Evolutionary conservation across 352 stramenopile species (phyloP), one percentile per base, ranked within the genome.

Genomic region (Globisporangium perplexum): DNA sequence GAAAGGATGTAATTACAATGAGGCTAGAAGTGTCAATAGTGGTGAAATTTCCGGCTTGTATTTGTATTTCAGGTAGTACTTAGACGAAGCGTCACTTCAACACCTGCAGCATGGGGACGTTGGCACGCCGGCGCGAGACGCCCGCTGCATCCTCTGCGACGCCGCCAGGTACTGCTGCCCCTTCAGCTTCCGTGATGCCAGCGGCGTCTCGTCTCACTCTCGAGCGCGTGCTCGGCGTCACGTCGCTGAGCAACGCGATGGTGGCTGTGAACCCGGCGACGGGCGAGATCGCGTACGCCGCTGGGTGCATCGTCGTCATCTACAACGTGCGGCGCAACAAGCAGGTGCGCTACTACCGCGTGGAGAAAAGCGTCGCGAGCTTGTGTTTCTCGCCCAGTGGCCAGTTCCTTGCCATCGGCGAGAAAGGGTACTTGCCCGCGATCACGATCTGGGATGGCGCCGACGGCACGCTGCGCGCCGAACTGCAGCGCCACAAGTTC

Each of bases 301-400:
- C 87, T 4, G 87, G 87, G 8, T 93, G 83, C 58, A 90, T 95
- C 42, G 87, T 96, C 47, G 87, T 96, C n/a, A 76, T 96, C 44
- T 96, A 95, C 77, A 93, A 90, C 66, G 54, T 91, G 26, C 66
- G 82, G 0, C 65, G 84, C 36, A 87, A 94, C 65, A 93, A 92
- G 42, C 87, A 96, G 43, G 77, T 90, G 56, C 74, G 83, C 4
- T 96, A 95, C 66, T 95, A 95, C 63, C 85, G 84, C 44, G 84
- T 93, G 3, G 83, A 93, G 59, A 94, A 94, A 50, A 65, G 58
- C 20, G 86, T 96, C n/a, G 62, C 80, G 30, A 88, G 84, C 47
- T 56, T 95, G 22, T 76, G 70, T 53, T 96, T 95, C 65, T 95
- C 87, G 41, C 74, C 71, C 26, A 92, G 75, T 28, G 87, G 87